Evolutionary conservation across 108 stramenopile genomes (phyloP).

Genomic region (Skeletonema grethae): DNA sequence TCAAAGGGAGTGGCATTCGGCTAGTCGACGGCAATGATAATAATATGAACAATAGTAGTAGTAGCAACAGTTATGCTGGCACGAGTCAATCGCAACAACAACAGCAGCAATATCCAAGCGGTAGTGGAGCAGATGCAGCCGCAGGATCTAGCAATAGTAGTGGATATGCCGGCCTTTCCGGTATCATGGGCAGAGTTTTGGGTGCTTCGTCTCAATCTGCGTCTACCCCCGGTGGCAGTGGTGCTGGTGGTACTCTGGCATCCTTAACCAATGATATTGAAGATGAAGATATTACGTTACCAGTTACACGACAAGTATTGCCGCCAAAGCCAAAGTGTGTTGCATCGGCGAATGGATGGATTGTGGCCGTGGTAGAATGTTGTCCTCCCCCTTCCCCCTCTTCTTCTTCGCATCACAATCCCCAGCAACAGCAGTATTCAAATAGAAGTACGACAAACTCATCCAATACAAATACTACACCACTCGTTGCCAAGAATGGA

Average conservation of each 20-base stretch:
- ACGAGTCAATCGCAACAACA: not conserved
- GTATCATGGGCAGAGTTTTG: slow-evolving; percentile 49
- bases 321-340: slow-evolving; percentile 70
- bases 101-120: not conserved
- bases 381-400: slow-evolving; percentile 19
- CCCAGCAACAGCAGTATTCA: not conserved
- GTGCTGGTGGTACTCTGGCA: slow-evolving; percentile 7
- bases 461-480: not conserved
- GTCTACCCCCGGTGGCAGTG: slow-evolving; percentile 6
- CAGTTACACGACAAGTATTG: slow-evolving; percentile 55
- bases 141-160: not conserved
- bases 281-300: slow-evolving; percentile 39
- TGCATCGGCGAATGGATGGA: slow-evolving; percentile 84
- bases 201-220: slow-evolving; percentile 45
- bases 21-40: not conserved
- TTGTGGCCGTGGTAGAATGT: slow-evolving; percentile 81
- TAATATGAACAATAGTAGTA: not conserved
- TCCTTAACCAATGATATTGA: slow-evolving; percentile 36
- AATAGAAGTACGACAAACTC: not conserved
- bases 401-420: not conserved
- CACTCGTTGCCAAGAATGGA: slow-evolving; percentile 5
- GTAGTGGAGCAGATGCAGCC: slow-evolving; percentile 7
- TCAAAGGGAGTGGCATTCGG: slow-evolving; percentile 19
- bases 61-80: slow-evolving; percentile 11
- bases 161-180: slow-evolving; percentile 37